Evolutionary conservation across 352 stramenopile species (phyloP).

Genomic region (Globisporangium okanoganense): DNA sequence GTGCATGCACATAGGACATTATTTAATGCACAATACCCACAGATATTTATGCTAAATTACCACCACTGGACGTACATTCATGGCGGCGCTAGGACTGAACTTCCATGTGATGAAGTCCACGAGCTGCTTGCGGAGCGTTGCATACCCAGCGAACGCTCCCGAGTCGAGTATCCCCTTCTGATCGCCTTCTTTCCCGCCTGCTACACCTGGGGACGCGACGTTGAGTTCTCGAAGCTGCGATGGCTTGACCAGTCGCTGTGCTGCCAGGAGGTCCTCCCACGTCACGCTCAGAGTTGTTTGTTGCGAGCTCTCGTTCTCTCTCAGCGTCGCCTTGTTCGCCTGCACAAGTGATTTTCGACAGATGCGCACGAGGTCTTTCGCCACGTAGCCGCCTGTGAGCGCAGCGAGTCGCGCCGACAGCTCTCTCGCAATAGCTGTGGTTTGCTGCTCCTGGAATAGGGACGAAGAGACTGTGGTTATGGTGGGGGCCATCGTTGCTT

Average conservation of each 20-base stretch:
- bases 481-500: neutral
- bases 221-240: slow-evolving; percentile 75
- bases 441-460: too few species aligned
- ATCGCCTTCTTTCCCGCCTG: neutral
- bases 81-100: slow-evolving; percentile 53
- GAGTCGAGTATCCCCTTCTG: slow-evolving; percentile 5
- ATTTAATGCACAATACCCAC: too few species aligned
- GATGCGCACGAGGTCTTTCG: slow-evolving; percentile 71
- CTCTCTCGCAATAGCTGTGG: neutral
- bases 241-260: slow-evolving; percentile 59
- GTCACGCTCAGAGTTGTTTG: slow-evolving; percentile 7
- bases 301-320: neutral
- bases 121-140: slow-evolving; percentile 48
- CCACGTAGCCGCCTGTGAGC: slow-evolving; percentile 71
- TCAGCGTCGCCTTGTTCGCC: slow-evolving; percentile 18
- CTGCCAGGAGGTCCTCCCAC: slow-evolving; percentile 44
- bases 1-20: neutral
- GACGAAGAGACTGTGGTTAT: neutral
- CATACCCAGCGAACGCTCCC: slow-evolving; percentile 59
- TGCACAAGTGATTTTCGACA: slow-evolving; percentile 53
- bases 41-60: too few species aligned
- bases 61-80: slow-evolving; percentile 38
- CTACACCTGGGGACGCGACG: slow-evolving; percentile 49
- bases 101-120: slow-evolving; percentile 65
- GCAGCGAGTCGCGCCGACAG: slow-evolving; percentile 41